Evolutionary conservation across 2,329 filamentous ascomycete genomes (phyloP), one percentile per base, ranked within the genome.

Genomic region (Colletotrichum incanum): DNA sequence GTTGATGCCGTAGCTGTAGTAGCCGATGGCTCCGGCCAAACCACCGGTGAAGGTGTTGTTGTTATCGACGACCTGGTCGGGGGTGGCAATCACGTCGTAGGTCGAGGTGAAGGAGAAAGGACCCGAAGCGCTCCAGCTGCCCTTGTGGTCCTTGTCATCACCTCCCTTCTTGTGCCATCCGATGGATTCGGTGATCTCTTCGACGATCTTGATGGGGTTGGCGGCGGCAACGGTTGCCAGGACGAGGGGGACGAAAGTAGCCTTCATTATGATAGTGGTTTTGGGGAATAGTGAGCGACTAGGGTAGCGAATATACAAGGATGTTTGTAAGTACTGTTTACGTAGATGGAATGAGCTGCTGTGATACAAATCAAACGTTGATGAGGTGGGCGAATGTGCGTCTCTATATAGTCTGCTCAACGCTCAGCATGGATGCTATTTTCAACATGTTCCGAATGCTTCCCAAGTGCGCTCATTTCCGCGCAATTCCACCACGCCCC

Each of bases 1-100:
- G 81, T 89, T 89, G 79, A 90, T 84, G 73, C 86, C 87, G 75
- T 85, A 87, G 76, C 86, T 84, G 83, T 85, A 90, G 71, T 84
- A 79, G 26, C 87, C 87, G 45, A 79, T 78, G 49, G 85, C 83
- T 43, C 85, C 85, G 49, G 79, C 75, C 16, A 86, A 79, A 8
- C 86, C 85, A 34, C 82, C 83, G 1, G 80, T 83, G 34, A 74
- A 76, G 64, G 77, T 67, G 64, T 80, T 82, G 7, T 81, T 82
- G 58, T 78, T 78, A 73, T 86, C 81, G 74, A 88, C 84, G 70
- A 89, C 86, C 75, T 89, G 81, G 52, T 86, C 81, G 1, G 86
- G 86, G 5, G 80, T 84, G 20, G 87, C 87, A 54, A 82, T 77
- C 69, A 89, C 79, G 50, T 82, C 75, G 80, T 84, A 88, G 69